Percentiles rank a stretch among this genome's conserved stretches.
These are phyloP conservation scores for Musa balbisiana DNA, from an alignment of 202 grass and related monocot genomes.

Conservation along the genomic window DNA sequence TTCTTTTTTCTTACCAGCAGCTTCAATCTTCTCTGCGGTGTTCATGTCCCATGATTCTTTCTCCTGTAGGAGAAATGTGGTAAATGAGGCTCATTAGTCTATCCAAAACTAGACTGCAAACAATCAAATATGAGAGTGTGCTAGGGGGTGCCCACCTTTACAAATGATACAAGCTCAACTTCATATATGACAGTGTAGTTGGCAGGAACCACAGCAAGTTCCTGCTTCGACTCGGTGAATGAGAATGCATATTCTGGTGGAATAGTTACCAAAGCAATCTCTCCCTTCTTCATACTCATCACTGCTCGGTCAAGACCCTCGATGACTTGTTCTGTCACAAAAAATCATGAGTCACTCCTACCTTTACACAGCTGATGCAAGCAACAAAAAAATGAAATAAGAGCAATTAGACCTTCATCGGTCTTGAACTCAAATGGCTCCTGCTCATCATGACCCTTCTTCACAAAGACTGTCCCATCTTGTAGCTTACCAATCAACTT, in stretches of 20 bases:
- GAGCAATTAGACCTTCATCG: not conserved
- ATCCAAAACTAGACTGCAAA: no score
- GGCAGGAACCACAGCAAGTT: conserved; percentile 3
- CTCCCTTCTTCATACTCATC: not conserved
- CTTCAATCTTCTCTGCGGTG: not conserved
- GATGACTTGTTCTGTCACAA: not conserved
- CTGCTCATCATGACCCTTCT: not conserved
- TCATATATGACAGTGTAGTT: not conserved
- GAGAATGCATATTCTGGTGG: not conserved
- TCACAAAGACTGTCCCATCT: not conserved
- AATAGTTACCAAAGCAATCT: not conserved
- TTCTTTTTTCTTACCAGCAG: not conserved
- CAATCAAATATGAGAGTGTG: no score
- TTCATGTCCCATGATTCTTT: conserved; percentile 1
- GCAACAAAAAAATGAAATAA: not conserved
- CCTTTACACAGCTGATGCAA: no score
- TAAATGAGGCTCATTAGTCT: no score
- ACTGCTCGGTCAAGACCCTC: not conserved
- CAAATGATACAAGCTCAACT: not conserved
- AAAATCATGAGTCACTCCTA: not conserved
- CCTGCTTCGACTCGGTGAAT: not conserved
- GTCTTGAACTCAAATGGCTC: not conserved
- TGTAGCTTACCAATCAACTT: no score
- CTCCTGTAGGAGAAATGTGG: not conserved
- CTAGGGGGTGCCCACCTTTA: not conserved